These are phyloP conservation scores for Peterozyma xylosa DNA, from an alignment of 805 yeast genomes.

Conservation along the genomic window DNA sequence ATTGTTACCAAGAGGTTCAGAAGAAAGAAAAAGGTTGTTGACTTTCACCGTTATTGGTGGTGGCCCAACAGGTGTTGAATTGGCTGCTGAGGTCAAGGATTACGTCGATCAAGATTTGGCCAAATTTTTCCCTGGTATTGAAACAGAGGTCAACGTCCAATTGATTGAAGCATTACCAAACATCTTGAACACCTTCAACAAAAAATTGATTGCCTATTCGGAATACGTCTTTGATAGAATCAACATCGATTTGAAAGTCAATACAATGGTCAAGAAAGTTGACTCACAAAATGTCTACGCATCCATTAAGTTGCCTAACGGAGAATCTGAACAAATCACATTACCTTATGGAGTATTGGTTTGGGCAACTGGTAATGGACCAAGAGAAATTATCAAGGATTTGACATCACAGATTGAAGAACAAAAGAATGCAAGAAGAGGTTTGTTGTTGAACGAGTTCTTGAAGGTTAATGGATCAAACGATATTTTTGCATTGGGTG, in stretches of 20 bases:
- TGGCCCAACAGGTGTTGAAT: slow-evolving; percentile 98
- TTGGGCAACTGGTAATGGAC: slow-evolving; percentile 98
- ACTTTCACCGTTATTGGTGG: slow-evolving; percentile 94
- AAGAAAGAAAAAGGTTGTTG: slow-evolving; percentile 78
- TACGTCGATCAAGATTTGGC: slow-evolving; percentile 85
- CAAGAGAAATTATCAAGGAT: slow-evolving; percentile 65
- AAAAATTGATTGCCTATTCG: slow-evolving; percentile 68
- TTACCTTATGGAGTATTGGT: slow-evolving; percentile 89
- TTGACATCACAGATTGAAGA: slow-evolving; percentile 64
- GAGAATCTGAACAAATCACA: slow-evolving; percentile 44
- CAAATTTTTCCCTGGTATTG: slow-evolving; percentile 84
- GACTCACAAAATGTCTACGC: slow-evolving; percentile 66
- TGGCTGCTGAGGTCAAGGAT: slow-evolving; percentile 94
- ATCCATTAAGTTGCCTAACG: slow-evolving; percentile 58
- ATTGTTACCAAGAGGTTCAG: slow-evolving; percentile 59
- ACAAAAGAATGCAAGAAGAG: slow-evolving; percentile 84
- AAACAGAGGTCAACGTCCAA: slow-evolving; percentile 74
- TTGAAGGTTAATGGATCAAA: slow-evolving; percentile 80
- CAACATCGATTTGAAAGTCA: slow-evolving; percentile 68
- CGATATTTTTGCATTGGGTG: slow-evolving; percentile 82
- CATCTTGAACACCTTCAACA: slow-evolving; percentile 71
- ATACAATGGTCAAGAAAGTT: slow-evolving; percentile 85
- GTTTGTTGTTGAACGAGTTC: slow-evolving; percentile 78
- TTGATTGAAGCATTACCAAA: slow-evolving; percentile 89
- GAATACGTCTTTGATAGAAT: slow-evolving; percentile 62